Base-by-base conservation (phyloP, 805 yeast genomes). In the Saturnispora dispora region DNA sequence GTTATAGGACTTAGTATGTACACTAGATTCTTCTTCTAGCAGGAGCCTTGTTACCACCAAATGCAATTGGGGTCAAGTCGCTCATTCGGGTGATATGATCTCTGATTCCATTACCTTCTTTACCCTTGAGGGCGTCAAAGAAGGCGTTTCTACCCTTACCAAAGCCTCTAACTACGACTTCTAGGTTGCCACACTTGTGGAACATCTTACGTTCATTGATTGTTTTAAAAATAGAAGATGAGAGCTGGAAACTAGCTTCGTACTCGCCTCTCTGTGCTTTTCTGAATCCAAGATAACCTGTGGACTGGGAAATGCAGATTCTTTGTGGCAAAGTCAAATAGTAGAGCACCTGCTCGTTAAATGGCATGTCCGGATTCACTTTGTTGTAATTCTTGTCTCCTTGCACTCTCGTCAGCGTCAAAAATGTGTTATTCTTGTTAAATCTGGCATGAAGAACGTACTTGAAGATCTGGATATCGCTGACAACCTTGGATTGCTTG, bases 131-230 rank as follows among this genome's bases (percentile, higher is more conserved):
- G 2, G 95, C 96, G 49, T 82, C 83, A 51, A 81, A 70, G 58
- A 93, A 90, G 1, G 96, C 96, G 55, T 80, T 82, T 67, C 97
- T 79, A 41, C 96, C 96, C 63, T 86, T 86, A 49, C 96, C 96
- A 59, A 84, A 88, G 58, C 87, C 87, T 58, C 82, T 82, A 60
- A 89, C 72, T 20, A 88, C 80, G 43, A 91, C 66, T 66, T 91
- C 97, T 27, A 91, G 71, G 56, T 82, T 77, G 56, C 78, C 79
- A 47, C 58, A 56, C n/a, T 57, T 55, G n/a, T 51, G 48, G 20
- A 65, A 52, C 23, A 59, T 35, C 22, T 54, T 52, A 73, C 76
- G 63, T 82, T 85, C 68, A 79, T 81, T 63, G 25, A 91, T 85
- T 57, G 75, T 66, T 55, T 81, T 76, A 68, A 91, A 88, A 69